Conservation (phyloP, 2,329 filamentous ascomycete genomes). For the Paecilomyces formosus region DNA sequence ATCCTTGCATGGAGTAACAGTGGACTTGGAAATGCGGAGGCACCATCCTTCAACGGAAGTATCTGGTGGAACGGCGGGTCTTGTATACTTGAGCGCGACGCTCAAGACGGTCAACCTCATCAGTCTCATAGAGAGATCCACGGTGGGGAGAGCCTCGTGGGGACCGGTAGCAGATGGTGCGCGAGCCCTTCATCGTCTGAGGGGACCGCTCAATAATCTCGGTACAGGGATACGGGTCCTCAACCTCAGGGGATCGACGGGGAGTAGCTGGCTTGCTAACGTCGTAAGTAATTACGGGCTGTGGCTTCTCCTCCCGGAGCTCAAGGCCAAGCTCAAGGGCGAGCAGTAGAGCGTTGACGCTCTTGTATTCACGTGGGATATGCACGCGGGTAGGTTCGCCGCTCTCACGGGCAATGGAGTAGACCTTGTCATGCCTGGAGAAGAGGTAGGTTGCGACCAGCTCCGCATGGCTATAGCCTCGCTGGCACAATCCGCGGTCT, state of each 20-base stretch:
- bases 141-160: slow-evolving; percentile 25
- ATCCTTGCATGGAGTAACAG: background rate
- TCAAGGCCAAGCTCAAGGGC: slow-evolving; percentile 36
- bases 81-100: slow-evolving; percentile 22
- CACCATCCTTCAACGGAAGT: slow-evolving; percentile 18
- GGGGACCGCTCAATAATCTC: slow-evolving; percentile 24
- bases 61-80: slow-evolving; percentile 21
- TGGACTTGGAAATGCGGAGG: background rate
- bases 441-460: slow-evolving; percentile 30
- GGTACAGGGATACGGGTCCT: slow-evolving; percentile 11
- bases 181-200: slow-evolving; percentile 16
- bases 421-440: slow-evolving; percentile 27
- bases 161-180: slow-evolving; percentile 27
- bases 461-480: slow-evolving; percentile 22
- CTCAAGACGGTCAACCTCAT: slow-evolving; percentile 25
- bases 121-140: slow-evolving; percentile 28
- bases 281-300: slow-evolving; percentile 25
- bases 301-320: slow-evolving; percentile 12
- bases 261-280: slow-evolving; percentile 21
- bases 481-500: slow-evolving; percentile 24
- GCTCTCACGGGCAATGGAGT: slow-evolving; percentile 33
- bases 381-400: slow-evolving; percentile 33
- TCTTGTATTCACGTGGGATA: slow-evolving; percentile 30
- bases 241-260: slow-evolving; percentile 11
- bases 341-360: slow-evolving; percentile 30